Conservation (phyloP, 83 land plant genomes). For the Isoetes engelmannii region DNA sequence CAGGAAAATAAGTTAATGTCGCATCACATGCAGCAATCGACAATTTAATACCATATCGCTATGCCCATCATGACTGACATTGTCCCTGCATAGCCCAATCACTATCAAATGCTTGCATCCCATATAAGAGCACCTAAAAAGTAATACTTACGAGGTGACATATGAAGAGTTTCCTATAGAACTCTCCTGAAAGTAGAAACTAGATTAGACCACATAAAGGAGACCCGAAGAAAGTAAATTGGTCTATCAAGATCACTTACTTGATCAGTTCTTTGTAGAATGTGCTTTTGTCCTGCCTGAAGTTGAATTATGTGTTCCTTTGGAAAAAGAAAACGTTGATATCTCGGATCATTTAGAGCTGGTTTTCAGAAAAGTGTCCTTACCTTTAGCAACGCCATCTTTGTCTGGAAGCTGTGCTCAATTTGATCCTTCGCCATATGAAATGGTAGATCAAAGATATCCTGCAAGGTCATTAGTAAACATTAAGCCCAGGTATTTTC, state of each 20-base stretch:
- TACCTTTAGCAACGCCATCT: constrained; percentile 4
- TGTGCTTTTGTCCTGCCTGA: background rate
- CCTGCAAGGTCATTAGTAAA: background rate
- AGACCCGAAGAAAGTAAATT: background rate
- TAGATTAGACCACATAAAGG: background rate
- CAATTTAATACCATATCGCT: no score
- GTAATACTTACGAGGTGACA: background rate
- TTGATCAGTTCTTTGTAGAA: background rate
- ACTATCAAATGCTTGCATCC: background rate
- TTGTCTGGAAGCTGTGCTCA: background rate
- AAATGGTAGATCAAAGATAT: constrained; percentile 5
- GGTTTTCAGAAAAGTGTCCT: background rate
- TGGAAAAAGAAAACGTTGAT: background rate
- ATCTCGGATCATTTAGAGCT: background rate
- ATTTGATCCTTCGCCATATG: constrained; percentile 6
- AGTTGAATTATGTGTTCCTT: background rate
- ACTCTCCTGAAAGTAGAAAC: background rate
- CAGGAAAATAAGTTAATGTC: no score
- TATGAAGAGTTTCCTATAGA: background rate
- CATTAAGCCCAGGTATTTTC: background rate
- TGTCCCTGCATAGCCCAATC: background rate
- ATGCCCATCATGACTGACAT: background rate
- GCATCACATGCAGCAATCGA: no score
- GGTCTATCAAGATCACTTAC: background rate
- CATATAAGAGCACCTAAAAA: background rate